Base-by-base conservation (phyloP, 495 filamentous ascomycete species). In the Jackrogersella multiformis region DNA sequence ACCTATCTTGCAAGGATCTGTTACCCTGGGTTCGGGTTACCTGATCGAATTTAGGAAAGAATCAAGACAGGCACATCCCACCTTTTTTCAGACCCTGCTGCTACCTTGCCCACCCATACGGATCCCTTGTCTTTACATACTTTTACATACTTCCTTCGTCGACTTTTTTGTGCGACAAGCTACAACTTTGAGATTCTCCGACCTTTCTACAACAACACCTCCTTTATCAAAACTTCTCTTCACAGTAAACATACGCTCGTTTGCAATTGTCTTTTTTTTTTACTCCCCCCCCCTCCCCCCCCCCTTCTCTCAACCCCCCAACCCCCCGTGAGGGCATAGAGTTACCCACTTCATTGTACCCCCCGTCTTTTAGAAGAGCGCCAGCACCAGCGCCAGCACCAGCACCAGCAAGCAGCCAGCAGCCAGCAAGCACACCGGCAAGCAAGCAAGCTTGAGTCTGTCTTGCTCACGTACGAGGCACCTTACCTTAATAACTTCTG, bases 1-100 rank as follows among this genome's bases (percentile, higher is more conserved):
- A 59, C 56, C 44, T 56, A 61, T 30, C 56, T 52, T 32, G 36
- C 66, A 60, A 64, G 66, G 66, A 61, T 69, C 59, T 59, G 23
- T 55, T 55, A 61, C 56, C 61, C 62, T 70, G 67, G 61, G 62
- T 65, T 70, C 67, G 67, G 67, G 67, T 70, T 70, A 59, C 67
- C 67, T 70, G 61, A 66, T 70, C 61, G 67, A 66, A 66, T 52
- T 65, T 66, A 56, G 56, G 34, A 61, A 51, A 51, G 46, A 51
- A 51, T 32, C 61, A 45, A 64, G 52, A 54, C 61, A 66, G 61
- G 62, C 52, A 66, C 67, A 70, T 70, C 62, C 62, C 62, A 70
- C 67, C 56, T 66, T 62, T 61, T 61, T 60, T 24, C 42, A 56
- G 60, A 41, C 55, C 61, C 56, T 65, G 60, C 16, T 64, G 18